These are phyloP conservation scores for Chaetomium tenue DNA, from an alignment of 495 filamentous ascomycete species.

Conservation along the genomic window DNA sequence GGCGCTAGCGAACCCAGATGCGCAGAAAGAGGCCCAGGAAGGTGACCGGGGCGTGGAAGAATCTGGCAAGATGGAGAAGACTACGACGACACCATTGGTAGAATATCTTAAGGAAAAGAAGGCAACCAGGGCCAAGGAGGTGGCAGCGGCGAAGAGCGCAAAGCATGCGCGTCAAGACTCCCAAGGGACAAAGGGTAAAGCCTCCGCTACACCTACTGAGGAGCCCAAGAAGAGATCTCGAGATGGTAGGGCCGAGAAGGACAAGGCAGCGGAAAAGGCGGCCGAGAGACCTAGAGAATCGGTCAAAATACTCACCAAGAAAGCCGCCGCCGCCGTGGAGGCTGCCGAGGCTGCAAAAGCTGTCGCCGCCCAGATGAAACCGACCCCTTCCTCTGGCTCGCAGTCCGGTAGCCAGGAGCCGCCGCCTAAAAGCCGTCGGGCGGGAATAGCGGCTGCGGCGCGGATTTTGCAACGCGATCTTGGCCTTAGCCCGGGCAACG, in stretches of 20 bases:
- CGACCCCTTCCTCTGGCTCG: slow-evolving; percentile 23
- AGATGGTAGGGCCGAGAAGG: slow-evolving; percentile 51
- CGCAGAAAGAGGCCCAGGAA: slow-evolving; percentile 40
- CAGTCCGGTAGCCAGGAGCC: slow-evolving; percentile 31
- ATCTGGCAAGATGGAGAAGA: slow-evolving; percentile 56
- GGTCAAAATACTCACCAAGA: slow-evolving; percentile 76
- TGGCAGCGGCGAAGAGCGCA: slow-evolving; percentile 46
- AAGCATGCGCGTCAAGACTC: slow-evolving; percentile 51
- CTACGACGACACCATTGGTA: slow-evolving; percentile 82
- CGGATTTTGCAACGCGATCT: slow-evolving; percentile 88
- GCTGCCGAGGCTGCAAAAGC: slow-evolving; percentile 49
- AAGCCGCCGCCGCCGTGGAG: slow-evolving; percentile 48
- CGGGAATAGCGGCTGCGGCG: slow-evolving; percentile 71
- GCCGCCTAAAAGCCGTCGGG: slow-evolving; percentile 54
- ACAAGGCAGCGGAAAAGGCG: slow-evolving; percentile 4
- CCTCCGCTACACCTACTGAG: slow-evolving; percentile 48
- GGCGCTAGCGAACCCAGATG: slow-evolving; percentile 73
- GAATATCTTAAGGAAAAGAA: slow-evolving; percentile 90
- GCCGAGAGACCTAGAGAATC: slow-evolving; percentile 60
- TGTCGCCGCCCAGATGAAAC: slow-evolving; percentile 37
- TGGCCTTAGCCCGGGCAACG: slow-evolving; percentile 67
- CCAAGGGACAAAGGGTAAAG: slow-evolving; percentile 50
- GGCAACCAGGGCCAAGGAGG: slow-evolving; percentile 78
- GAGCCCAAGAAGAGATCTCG: slow-evolving; percentile 51
- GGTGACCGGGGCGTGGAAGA: slow-evolving; percentile 54